These are phyloP conservation scores for Tilletia horrida DNA, from an alignment of 1,284 basidiomycete species.

Conservation along the genomic window DNA sequence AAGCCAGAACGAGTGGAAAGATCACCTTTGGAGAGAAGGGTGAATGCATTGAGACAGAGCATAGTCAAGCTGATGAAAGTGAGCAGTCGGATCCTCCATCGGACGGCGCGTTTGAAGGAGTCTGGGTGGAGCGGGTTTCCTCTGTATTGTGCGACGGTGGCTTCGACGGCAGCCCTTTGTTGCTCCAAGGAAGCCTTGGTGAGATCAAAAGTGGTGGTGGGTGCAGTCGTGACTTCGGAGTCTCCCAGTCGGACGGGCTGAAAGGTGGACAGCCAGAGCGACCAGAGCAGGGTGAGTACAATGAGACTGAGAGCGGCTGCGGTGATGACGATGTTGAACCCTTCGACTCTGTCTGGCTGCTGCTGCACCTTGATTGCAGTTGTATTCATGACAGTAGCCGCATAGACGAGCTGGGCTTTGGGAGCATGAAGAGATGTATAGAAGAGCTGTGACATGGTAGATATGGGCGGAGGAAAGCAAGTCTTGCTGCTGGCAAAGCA, in stretches of 20 bases:
- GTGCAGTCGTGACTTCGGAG: neutral
- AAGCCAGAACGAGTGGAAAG: neutral
- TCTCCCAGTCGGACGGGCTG: neutral
- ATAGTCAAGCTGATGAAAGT: neutral
- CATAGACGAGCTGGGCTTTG: too few species aligned
- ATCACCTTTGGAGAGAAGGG: neutral
- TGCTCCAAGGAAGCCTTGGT: neutral
- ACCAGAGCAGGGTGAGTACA: neutral
- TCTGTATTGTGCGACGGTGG: neutral
- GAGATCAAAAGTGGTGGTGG: slow-evolving; percentile 6
- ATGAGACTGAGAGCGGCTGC: neutral
- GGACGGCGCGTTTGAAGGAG: neutral
- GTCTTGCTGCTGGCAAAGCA: too few species aligned
- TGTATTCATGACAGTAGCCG: too few species aligned
- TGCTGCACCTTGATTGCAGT: neutral
- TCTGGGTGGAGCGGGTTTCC: neutral
- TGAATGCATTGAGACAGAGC: slow-evolving; percentile 8
- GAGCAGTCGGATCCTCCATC: slow-evolving; percentile 8
- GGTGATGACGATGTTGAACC: neutral
- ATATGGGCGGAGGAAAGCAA: too few species aligned
- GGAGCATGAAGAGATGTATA: too few species aligned
- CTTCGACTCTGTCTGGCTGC: neutral
- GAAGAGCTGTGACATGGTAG: too few species aligned
- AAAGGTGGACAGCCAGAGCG: neutral
- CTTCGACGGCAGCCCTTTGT: neutral